Evolutionary conservation across 148 eudicot species (phyloP), one percentile per base, ranked within the genome.

Genomic region (Bassia scoparia): DNA sequence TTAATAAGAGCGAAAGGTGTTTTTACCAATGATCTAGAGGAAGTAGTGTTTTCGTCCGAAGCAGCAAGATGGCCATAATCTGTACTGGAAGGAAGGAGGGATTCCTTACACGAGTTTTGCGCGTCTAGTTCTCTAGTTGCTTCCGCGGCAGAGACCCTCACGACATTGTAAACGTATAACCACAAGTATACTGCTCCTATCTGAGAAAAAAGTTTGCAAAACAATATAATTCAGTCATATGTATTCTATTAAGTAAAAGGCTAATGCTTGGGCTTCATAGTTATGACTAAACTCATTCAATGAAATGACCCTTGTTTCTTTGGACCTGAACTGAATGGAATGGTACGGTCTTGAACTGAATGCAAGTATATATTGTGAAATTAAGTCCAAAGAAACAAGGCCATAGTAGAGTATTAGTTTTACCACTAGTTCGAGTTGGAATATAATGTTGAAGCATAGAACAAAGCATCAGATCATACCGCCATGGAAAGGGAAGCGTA

Each of bases 401-500:
- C 9, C 43, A 10, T 10, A 37, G 43, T 37, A 37, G 43, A 37
- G 9, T n/a, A n/a, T n/a, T n/a, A n/a, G n/a, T n/a, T 5, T 37
- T 37, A 10, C 43, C 5, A 37, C 9, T 37, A 37, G 9, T 37
- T 5, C 7, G 9, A 10, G 9, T 37, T 6, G 9, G 43, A 37
- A 10, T 37, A 0, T 5, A 0, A 37, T 5, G 0, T 41, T 41
- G 46, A 1, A 41, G 1, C 12, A 41, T 8, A 14, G 38, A 41
- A 0, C 44, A 41, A 5, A 26, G 46, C 18, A 72, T 21, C 17
- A 63, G 38, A 29, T n/a, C 82, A 56, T 94, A 94, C 97, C 68
- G 97, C 98, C 98, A 91, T 87, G 53, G 97, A 94, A 76, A 94
- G 97, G 18, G 97, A 87, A 68, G 89, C 87, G 77, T 94, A 94